Conservation (phyloP, 257 asterid genomes). For the Nemophila menziesii region DNA sequence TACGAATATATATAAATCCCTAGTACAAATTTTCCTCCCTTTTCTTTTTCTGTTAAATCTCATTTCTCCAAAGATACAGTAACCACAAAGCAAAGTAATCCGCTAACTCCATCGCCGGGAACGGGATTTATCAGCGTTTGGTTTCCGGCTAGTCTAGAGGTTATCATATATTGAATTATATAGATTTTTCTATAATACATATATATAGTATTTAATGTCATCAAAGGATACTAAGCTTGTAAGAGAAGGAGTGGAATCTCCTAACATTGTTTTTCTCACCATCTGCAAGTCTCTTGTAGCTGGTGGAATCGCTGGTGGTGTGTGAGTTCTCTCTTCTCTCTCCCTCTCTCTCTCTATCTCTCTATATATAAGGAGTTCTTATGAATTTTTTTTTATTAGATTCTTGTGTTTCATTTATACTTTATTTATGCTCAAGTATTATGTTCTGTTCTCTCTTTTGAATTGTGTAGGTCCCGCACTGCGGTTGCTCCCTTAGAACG, state of each 20-base stretch:
- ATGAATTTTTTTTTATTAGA: too few species aligned
- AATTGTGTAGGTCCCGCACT: conserved; percentile 67
- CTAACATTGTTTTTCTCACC: conserved; percentile 41
- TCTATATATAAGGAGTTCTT: not conserved
- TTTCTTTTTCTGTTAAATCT: too few species aligned
- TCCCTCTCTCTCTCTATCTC: not conserved
- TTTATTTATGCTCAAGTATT: not conserved
- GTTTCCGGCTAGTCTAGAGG: conserved; percentile 1
- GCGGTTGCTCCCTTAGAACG: conserved; percentile 97
- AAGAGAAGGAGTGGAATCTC: conserved; percentile 61
- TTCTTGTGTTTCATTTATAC: too few species aligned
- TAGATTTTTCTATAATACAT: not conserved
- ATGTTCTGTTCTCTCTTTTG: not conserved
- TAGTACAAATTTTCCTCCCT: too few species aligned
- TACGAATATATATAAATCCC: too few species aligned
- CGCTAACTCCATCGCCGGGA: conserved; percentile 3
- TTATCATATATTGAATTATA: too few species aligned
- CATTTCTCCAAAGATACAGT: too few species aligned
- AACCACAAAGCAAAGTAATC: too few species aligned
- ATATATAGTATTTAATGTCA: conserved; percentile 33
- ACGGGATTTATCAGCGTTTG: conserved; percentile 1
- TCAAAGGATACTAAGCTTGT: conserved; percentile 89
- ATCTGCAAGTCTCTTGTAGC: conserved; percentile 82
- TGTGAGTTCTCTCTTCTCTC: conserved; percentile 35
- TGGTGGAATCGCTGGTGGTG: conserved; percentile 94